Evolutionary conservation across 1,284 basidiomycete genomes (phyloP).

Genomic region (Cutaneotrichosporon cutaneum): DNA sequence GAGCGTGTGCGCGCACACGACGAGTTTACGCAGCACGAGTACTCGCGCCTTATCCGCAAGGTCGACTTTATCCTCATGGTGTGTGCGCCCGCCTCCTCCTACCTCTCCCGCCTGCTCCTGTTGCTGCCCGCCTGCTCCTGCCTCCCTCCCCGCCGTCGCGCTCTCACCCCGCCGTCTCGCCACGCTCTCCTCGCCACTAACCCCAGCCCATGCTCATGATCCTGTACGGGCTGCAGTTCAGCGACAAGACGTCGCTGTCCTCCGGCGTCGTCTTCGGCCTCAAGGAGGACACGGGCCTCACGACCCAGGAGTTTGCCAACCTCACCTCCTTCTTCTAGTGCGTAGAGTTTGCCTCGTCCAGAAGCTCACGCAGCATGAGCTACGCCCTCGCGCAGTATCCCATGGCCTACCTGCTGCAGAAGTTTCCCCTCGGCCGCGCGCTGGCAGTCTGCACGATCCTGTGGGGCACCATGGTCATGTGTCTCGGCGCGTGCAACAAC

Average conservation of each 20-base stretch:
- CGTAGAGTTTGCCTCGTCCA: neutral
- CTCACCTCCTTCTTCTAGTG: conserved; percentile 20
- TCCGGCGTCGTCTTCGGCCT: conserved; percentile 30
- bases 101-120: neutral
- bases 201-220: conserved; percentile 16
- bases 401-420: conserved; percentile 31
- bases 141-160: too few relatives aligned
- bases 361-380: conserved; percentile 13
- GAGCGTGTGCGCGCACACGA: conserved; percentile 17
- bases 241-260: conserved; percentile 21
- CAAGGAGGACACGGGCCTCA: conserved; percentile 34
- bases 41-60: conserved; percentile 20
- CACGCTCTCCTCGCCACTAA: neutral
- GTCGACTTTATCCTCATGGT: conserved; percentile 22
- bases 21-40: conserved; percentile 17
- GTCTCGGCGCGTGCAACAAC: conserved; percentile 33
- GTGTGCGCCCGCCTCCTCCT: neutral
- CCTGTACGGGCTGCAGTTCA: conserved; percentile 18
- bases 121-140: neutral
- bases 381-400: conserved; percentile 33
- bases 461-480: conserved; percentile 32
- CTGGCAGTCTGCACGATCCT: conserved; percentile 24
- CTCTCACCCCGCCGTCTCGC: neutral
- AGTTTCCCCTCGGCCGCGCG: conserved; percentile 31
- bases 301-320: conserved; percentile 33